Conservation (phyloP, 306 rosid genomes). For the Amphicarpaea edgeworthii region DNA sequence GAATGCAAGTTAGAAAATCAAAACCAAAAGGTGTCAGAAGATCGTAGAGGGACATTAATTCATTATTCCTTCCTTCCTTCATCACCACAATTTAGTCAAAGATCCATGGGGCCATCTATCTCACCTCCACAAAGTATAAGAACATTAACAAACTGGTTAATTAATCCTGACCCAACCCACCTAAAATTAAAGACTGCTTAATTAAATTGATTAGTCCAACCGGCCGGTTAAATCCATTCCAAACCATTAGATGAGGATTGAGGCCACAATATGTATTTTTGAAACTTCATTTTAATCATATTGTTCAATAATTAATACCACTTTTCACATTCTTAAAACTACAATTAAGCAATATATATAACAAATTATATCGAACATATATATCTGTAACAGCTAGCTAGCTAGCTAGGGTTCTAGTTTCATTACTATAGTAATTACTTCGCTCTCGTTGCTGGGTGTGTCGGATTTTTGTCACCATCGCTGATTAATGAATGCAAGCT, state of each 20-base stretch:
- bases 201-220: neutral
- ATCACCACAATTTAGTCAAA: constrained; percentile 9
- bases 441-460: constrained; percentile 43
- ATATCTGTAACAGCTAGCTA: constrained; percentile 3
- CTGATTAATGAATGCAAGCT: constrained; percentile 36
- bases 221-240: neutral
- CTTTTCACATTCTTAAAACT: no score
- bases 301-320: neutral
- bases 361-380: neutral
- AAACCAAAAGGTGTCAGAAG: constrained; percentile 18
- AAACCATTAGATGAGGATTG: no score
- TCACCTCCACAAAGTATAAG: no score
- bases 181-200: neutral
- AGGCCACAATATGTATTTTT: no score
- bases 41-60: neutral
- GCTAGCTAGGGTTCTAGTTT: no score
- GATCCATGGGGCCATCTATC: constrained; percentile 9
- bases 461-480: constrained; percentile 52
- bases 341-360: neutral
- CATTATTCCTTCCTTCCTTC: neutral
- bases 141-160: no score
- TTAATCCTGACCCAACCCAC: neutral
- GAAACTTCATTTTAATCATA: neutral
- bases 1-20: constrained; percentile 4
- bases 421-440: constrained; percentile 11